These are phyloP conservation scores for Achaetomiella virescens DNA, from an alignment of 495 filamentous ascomycete species.

Conservation along the genomic window DNA sequence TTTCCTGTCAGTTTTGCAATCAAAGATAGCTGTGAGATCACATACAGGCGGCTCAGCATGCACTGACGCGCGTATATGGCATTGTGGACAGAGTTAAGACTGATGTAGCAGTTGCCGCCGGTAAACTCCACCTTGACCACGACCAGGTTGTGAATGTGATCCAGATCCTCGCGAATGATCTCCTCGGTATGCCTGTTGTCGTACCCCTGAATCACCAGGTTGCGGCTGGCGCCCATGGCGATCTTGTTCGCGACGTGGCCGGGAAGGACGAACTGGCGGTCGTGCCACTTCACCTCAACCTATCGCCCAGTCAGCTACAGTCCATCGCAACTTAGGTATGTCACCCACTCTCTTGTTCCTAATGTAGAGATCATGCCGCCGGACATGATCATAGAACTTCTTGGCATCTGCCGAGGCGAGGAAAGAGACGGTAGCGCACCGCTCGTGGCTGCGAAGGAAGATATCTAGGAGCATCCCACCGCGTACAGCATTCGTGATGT, in stretches of 20 bases:
- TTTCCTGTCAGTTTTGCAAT: conserved; percentile 2
- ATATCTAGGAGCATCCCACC: conserved; percentile 68
- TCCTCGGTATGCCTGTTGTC: conserved; percentile 55
- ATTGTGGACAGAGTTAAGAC: conserved; percentile 72
- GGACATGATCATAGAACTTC: conserved; percentile 58
- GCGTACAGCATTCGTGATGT: conserved; percentile 58
- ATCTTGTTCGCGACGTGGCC: conserved; percentile 63
- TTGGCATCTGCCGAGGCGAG: conserved; percentile 55
- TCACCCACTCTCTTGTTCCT: conserved; percentile 59
- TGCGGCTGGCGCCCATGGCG: conserved; percentile 66
- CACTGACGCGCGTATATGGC: conserved; percentile 69
- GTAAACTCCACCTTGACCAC: conserved; percentile 60
- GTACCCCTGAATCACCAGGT: conserved; percentile 59
- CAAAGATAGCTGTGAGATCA: background rate
- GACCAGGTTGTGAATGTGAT: conserved; percentile 75
- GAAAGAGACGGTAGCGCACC: conserved; percentile 63
- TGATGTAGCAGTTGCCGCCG: conserved; percentile 54
- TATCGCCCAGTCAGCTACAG: conserved; percentile 25
- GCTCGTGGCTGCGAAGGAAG: conserved; percentile 57
- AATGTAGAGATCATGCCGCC: conserved; percentile 62
- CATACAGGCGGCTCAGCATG: conserved; percentile 63
- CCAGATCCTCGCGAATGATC: conserved; percentile 63
- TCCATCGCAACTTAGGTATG: background rate
- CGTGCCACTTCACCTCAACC: conserved; percentile 66
- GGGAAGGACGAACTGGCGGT: conserved; percentile 65